phyloP scores from a whole-genome alignment of 2,329 filamentous ascomycete species.

The Apiospora phragmitis region DNA sequence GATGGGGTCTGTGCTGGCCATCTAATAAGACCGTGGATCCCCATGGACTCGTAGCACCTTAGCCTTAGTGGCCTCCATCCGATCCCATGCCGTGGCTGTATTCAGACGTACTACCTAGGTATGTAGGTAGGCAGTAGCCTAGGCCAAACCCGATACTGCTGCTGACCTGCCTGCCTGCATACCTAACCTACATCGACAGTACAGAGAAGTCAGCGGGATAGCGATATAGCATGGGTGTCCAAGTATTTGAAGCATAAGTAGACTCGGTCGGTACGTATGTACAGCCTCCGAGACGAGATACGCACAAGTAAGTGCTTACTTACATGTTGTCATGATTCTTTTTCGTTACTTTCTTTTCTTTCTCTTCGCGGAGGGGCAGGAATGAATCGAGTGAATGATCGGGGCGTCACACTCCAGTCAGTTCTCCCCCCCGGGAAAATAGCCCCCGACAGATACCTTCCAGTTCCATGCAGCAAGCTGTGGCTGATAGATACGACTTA shows the following conservation, averaged over 20 bases:
- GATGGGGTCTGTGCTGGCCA: neutral
- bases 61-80: neutral
- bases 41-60: neutral
- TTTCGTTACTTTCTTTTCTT: neutral
- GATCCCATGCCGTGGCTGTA: no score
- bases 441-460: constrained; percentile 2
- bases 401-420: neutral
- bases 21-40: neutral
- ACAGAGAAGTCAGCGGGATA: neutral
- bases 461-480: constrained; percentile 5
- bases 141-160: neutral
- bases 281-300: neutral
- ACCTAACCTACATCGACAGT: no score
- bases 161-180: neutral
- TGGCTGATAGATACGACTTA: constrained; percentile 2
- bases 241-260: no score
- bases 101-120: no score
- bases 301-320: neutral
- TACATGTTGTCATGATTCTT: neutral
- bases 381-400: neutral
- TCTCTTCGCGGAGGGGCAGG: neutral
- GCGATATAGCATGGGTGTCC: neutral
- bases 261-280: neutral
- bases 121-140: no score
- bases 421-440: neutral